These are phyloP conservation scores for Pseudozyma pruni DNA, from an alignment of 1,284 basidiomycete species.

Conservation along the genomic window DNA sequence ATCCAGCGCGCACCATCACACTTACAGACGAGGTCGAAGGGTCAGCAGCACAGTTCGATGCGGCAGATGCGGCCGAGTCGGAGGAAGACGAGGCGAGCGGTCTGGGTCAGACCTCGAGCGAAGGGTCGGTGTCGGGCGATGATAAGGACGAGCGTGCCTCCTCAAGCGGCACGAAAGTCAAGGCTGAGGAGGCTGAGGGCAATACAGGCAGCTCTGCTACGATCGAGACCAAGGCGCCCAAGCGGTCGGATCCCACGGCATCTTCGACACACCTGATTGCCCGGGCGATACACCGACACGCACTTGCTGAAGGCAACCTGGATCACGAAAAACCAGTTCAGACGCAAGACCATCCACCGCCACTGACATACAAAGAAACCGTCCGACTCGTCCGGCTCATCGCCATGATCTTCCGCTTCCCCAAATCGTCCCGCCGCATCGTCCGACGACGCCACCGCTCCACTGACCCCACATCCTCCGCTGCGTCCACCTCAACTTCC, in stretches of 20 bases:
- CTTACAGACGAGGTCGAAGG: not conserved
- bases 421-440: constrained; percentile 31
- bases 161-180: not conserved
- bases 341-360: constrained; percentile 1
- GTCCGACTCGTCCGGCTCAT: constrained; percentile 37
- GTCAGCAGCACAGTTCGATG: not conserved
- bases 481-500: not conserved
- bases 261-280: constrained; percentile 19
- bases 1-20: no score
- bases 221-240: not conserved
- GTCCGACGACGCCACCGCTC: constrained; percentile 7
- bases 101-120: constrained; percentile 10
- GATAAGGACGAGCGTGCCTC: not conserved
- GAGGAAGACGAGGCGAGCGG: constrained; percentile 18
- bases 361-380: constrained; percentile 41
- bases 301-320: not conserved
- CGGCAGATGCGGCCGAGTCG: not conserved
- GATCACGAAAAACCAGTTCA: not conserved
- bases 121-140: constrained; percentile 8
- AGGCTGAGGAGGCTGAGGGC: not conserved
- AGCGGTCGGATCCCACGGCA: not conserved
- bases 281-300: constrained; percentile 10
- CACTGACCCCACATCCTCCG: not conserved
- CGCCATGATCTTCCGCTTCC: constrained; percentile 42
- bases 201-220: not conserved